phyloP scores from a whole-genome alignment of 306 rosid species.

The Acmispon strigosus region DNA sequence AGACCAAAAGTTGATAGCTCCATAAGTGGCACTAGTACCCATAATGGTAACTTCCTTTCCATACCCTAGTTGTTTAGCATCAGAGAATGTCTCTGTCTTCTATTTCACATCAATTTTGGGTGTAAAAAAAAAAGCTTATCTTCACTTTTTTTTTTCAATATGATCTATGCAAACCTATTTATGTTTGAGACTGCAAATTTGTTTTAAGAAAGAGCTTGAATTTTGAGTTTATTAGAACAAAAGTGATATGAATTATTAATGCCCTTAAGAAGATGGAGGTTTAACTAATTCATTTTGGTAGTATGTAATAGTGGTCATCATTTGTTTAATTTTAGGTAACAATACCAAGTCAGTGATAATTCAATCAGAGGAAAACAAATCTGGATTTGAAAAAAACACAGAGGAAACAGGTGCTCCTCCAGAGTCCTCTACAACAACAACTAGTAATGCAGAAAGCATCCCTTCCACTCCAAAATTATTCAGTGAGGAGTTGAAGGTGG shows the following conservation, averaged over 20 bases:
- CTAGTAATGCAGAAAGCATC: slow-evolving; percentile 65
- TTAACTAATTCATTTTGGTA: slow-evolving; percentile 10
- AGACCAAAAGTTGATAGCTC: slow-evolving; percentile 78
- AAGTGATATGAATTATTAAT: background rate
- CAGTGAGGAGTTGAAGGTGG: slow-evolving; percentile 89
- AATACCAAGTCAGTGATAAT: slow-evolving; percentile 7
- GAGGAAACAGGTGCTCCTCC: slow-evolving; percentile 40
- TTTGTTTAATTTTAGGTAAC: background rate
- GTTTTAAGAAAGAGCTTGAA: slow-evolving; percentile 5
- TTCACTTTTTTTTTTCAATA: background rate
- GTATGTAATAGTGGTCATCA: background rate
- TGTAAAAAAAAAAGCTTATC: background rate
- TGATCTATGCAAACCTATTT: background rate
- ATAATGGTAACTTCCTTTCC: slow-evolving; percentile 47
- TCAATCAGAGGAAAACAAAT: slow-evolving; percentile 48
- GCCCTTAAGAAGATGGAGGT: background rate
- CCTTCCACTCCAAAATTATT: slow-evolving; percentile 62
- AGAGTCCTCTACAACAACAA: slow-evolving; percentile 57
- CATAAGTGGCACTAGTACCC: slow-evolving; percentile 46
- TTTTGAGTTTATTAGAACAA: slow-evolving; percentile 6
- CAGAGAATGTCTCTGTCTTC: slow-evolving; percentile 7
- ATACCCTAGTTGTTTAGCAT: background rate
- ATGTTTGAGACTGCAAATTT: slow-evolving; percentile 14
- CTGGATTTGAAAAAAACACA: slow-evolving; percentile 42
- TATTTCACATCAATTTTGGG: slow-evolving; percentile 6